Evolutionary conservation across 78 protist genomes (phyloP).

Genomic region (Paratrimastix pyriformis): DNA sequence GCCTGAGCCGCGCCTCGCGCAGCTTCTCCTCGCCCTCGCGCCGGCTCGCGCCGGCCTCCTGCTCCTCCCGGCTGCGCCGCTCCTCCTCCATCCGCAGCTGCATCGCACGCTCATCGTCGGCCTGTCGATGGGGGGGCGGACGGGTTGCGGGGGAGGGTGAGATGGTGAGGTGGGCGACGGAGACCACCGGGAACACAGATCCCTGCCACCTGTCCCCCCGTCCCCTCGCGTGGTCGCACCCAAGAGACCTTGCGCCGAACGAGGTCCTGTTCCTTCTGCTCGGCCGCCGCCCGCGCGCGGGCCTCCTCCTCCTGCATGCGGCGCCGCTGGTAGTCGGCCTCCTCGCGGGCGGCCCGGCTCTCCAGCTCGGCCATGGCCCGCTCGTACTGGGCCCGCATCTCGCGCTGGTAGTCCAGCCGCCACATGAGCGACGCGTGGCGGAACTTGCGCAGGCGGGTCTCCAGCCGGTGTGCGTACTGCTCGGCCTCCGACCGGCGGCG

Average conservation of each 20-base stretch:
- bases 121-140: too few relatives aligned
- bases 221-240: too few relatives aligned
- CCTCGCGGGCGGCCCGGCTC: not conserved
- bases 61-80: not conserved
- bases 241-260: not conserved
- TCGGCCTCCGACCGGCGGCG: too few relatives aligned
- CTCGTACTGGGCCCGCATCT: not conserved
- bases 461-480: too few relatives aligned
- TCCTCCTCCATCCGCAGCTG: not conserved
- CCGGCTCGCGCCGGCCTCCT: not conserved
- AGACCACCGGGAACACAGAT: too few relatives aligned
- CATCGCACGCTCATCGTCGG: too few relatives aligned
- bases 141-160: too few relatives aligned
- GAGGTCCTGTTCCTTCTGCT: not conserved
- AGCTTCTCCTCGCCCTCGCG: not conserved
- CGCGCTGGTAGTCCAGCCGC: slow-evolving; percentile 3
- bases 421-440: not conserved
- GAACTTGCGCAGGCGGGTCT: too few relatives aligned
- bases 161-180: too few relatives aligned
- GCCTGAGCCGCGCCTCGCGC: not conserved
- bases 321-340: not conserved
- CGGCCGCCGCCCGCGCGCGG: not conserved
- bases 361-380: not conserved
- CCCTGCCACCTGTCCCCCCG: too few relatives aligned
- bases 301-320: not conserved